Evolutionary conservation across 352 stramenopile genomes (phyloP), one percentile per base, ranked within the genome.

Genomic region (Phytophthora litchii): DNA sequence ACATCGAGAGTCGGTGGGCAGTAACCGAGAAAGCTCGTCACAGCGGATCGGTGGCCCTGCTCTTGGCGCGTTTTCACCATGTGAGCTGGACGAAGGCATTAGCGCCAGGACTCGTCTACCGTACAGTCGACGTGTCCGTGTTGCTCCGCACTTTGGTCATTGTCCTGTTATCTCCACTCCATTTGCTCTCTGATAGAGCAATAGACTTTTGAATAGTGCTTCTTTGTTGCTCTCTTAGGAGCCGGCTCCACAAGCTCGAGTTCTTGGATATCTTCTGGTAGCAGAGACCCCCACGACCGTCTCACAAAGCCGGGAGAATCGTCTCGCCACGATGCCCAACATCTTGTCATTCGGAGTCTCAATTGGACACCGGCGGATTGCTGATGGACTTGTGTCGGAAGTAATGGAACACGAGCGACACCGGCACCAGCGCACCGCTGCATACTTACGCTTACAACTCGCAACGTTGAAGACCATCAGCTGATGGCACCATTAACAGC

Each of bases 351-450:
- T 53, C 21, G 7, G 36, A 42, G 42, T 37, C 29, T 42, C 60
- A 49, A 68, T 58, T 54, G 37, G 36, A 72, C 63, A 57, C 51
- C 27, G 2, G 31, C 10, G 16, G 62, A 67, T 67, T 68, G 57
- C 50, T 72, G 51, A 67, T 56, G 32, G 27, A 13, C 23, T n/a
- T 13, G 35, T 32, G 19, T 52, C 41, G 45, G 9, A 34, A 34
- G 58, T 61, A 55, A 59, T 48, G 45, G 25, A 47, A 31, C 35
- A 42, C 49, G 17, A 54, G 45, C 53, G 38, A 37, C 38, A 68
- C 32, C 34, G 2, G 25, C 17, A 47, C 49, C 37, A 17, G 23
- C 23, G 23, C 23, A 27, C 23, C 23, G 23, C 23, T 27, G 23
- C 23, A 27, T 27, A 27, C 23, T 27, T 27, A 5, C 5, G 23